Percentiles rank a stretch among this genome's conserved stretches.
phyloP scores from a whole-genome alignment of 2,329 filamentous ascomycete species.

The Hypoxylon sp. region DNA sequence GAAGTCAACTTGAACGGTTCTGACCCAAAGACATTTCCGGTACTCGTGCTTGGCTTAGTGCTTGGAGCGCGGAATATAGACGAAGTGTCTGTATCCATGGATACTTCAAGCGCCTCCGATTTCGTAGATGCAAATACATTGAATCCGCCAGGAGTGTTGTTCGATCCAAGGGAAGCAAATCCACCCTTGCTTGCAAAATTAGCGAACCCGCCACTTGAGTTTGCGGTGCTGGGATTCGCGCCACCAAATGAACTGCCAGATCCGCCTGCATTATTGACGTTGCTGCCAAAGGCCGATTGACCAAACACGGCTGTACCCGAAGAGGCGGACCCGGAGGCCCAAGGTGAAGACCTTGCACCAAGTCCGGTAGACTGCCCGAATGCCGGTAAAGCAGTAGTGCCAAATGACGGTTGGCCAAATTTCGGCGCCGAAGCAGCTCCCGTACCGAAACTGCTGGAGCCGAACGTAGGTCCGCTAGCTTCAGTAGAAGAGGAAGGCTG shows the following conservation, averaged over 20 bases:
- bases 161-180: conserved; percentile 64
- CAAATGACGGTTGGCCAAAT: conserved; percentile 65
- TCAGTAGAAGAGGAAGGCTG: conserved; percentile 51
- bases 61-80: conserved; percentile 58
- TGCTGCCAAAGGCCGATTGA: conserved; percentile 63
- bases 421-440: conserved; percentile 55
- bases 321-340: conserved; percentile 59
- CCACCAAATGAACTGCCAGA: conserved; percentile 40
- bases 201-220: conserved; percentile 53
- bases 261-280: conserved; percentile 42
- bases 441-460: conserved; percentile 60
- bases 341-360: conserved; percentile 66
- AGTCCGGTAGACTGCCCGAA: conserved; percentile 67
- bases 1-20: conserved; percentile 75
- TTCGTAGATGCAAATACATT: conserved; percentile 60
- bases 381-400: conserved; percentile 52
- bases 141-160: conserved; percentile 51
- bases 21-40: conserved; percentile 59
- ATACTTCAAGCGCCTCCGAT: conserved; percentile 48
- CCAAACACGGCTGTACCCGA: conserved; percentile 64
- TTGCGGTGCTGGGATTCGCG: conserved; percentile 29
- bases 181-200: conserved; percentile 67
- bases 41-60: conserved; percentile 54
- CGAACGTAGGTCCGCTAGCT: conserved; percentile 55
- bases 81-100: conserved; percentile 52